Base-by-base conservation (phyloP, 2,329 filamentous ascomycete species). In the Rosellinia necatrix region DNA sequence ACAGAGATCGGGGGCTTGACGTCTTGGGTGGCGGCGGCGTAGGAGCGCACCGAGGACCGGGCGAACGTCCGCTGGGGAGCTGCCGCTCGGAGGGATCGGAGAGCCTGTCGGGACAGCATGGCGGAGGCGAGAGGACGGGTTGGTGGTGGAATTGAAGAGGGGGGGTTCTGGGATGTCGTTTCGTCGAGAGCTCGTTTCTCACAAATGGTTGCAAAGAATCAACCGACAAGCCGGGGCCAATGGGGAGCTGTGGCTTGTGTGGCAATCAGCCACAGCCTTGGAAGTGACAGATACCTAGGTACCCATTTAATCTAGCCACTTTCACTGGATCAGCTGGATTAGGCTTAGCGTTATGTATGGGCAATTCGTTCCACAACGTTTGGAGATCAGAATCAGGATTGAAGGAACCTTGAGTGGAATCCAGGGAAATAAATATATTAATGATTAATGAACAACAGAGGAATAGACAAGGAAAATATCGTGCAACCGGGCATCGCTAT, bases 1-100 rank as follows among this genome's bases (percentile, higher is more conserved):
- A 99, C 85, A 70, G 92, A 85, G 74, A 97, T 82, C 67, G 94
- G 94, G 70, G 93, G 87, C 83, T 90, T 92, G 75, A 86, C 78
- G 60, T 87, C 85, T 74, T 85, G 79, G 71, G 81, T 75, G 71
- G 84, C 80, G 61, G 83, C 78, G 71, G 91, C 91, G 78, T 91
- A 97, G 76, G 84, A 85, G 76, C 92, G 88, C 76, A 85, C 78
- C 71, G 84, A 81, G 71, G 79, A 74, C 67, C 76, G 80, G 71
- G 84, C 81, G 74, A 87, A 78, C 70, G 81, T 75, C 66, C 77
- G 74, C 71, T 80, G 78, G 75, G 88, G 80, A 72, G 83, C 79
- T 66, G 81, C 80, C 69, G 80, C 76, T 71, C 81, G 77, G 72
- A 78, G 76, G 70, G 81, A 76, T 73, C 81, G 81, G 74, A 82